Base-by-base conservation (phyloP, 768 basidiomycete genomes). In the Fomitopsis serialis region DNA sequence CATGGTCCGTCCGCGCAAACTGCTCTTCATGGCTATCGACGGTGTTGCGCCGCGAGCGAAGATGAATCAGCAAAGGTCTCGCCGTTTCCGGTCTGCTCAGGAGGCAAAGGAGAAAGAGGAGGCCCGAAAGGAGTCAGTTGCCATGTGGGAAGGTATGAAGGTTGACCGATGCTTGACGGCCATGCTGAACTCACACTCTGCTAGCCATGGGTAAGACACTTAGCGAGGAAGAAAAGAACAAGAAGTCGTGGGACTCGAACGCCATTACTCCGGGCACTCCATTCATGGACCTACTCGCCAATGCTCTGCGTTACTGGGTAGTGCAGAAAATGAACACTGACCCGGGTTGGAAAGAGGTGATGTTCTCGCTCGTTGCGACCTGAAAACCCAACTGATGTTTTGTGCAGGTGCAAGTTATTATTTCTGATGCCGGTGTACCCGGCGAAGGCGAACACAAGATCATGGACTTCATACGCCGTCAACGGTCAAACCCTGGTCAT, bases 371-470 rank as follows among this genome's bases (percentile, higher is more conserved):
- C 32, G 9, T 5, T 25, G 44, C 8, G 42, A 23, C 17, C 42
- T 44, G 42, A 21, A 12, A 23, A 45, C 13, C 37, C 13, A 36
- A 24, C 23, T 40, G 10, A 49, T 13, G 21, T 12, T 6, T 10
- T 47, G 8, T 27, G 2, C 50, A 95, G 94, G 78, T 99, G 37
- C 84, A 98, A 78, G 89, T 99, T 48, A 85, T 98, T 59, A 92
- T 99, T 52, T 99, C 97, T 5, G 97, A 99, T 61, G 92, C 97
- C 1, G 85, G 89, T 52, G 97, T 98, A 12, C 96, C 97, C 1
- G 97, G 97, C 61, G 97, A 99, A 71, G 97, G 97, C 66, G 97
- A 99, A 68, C 97, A 99, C 70, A 99, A 99, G 75, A 98, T 99
- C 58, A 98, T 99, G 94, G 97, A 98, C 67, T 98, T 81, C 68